Base-by-base conservation (phyloP, 805 yeast species). In the Wilhelminamyces savonicus region DNA sequence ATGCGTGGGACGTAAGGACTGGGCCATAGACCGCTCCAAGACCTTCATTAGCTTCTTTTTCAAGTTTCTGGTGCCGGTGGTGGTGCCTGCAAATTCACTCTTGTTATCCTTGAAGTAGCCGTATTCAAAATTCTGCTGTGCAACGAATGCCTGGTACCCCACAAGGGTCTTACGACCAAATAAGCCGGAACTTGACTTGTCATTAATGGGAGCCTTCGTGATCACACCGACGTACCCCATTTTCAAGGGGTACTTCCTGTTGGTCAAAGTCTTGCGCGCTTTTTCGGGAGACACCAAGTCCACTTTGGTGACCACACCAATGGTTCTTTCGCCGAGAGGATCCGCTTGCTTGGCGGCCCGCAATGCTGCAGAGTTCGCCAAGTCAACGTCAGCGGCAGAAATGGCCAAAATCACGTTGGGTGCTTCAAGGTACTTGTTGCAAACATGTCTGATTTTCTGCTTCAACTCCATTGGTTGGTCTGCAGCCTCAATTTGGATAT, bases 141-240 rank as follows among this genome's bases (percentile, higher is more conserved):
- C 74, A 21, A 76, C 65, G 35, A 74, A 76, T 1, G 87, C 74
- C 46, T 77, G 79, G 24, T 73, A 69, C 1, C 82, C 76, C 2
- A 74, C 54, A 2, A 60, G 29, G 4, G 48, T 35, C 34, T 62
- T 62, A 37, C 80, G 64, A 13, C 59, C 46, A 54, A 78, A 78
- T 10, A 82, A 48, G 7, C 56, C 48, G 8, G 48, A 43, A 11
- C 40, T 16, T 12, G 35, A 34, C 3, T 48, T 16, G 7, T 33
- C 36, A 13, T 37, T 33, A 0, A 72, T 57, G 5, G 92, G 95
- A 0, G 83, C 71, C 41, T 76, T 82, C 2, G 97, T 84, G 13
- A 94, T 81, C n/a, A 94, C 97, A 34, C 99, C 99, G 13, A 92
- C 97, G 52, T 92, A 92, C 0, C 99, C 99, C 95, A 92, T 84